Evolutionary conservation across 768 basidiomycete genomes (phyloP), one percentile per base, ranked within the genome.

Genomic region (Tylopilus sp.): DNA sequence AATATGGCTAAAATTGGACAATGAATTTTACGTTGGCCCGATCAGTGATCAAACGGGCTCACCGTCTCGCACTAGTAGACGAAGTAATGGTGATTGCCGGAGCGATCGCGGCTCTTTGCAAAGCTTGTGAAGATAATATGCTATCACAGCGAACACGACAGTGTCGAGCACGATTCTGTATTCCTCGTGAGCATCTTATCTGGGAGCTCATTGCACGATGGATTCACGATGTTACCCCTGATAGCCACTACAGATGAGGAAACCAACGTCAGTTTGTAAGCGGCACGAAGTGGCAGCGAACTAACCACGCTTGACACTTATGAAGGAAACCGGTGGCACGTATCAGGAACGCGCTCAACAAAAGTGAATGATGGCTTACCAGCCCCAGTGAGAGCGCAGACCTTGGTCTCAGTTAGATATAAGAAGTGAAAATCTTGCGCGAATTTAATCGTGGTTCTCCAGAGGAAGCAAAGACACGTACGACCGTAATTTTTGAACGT

Each of bases 51-150:
- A 16, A 31, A n/a, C 6, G 5, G 14, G 10, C 59, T 61, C 21
- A 61, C 53, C 48, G 26, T 54, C 53, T 25, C 48, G 53, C n/a
- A 50, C 6, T 3, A 54, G 33, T 22, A 54, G 46, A 31, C 53
- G 42, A 36, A 54, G 28, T 14, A 54, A 21, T 12, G 53, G 53
- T 11, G 48, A 54, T 25, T 21, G 9, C 19, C 19, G 33, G 7
- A 50, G 29, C 14, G 19, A 16, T 9, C 10, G 21, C n/a, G 48
- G 25, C 4, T 11, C 37, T 30, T 5, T 36, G 28, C 40, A 56
- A 21, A 50, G 45, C 40, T 28, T 31, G 48, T 25, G n/a, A 8
- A 57, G 31, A 25, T 46, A 57, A 30, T 50, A 50, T 1, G 33
- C 31, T 12, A 57, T 45, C 31, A 50, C 24, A 22, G 29, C n/a